Base-by-base conservation (phyloP, 192 early-diverging fungal genomes). In the Phycomyces nitens region DNA sequence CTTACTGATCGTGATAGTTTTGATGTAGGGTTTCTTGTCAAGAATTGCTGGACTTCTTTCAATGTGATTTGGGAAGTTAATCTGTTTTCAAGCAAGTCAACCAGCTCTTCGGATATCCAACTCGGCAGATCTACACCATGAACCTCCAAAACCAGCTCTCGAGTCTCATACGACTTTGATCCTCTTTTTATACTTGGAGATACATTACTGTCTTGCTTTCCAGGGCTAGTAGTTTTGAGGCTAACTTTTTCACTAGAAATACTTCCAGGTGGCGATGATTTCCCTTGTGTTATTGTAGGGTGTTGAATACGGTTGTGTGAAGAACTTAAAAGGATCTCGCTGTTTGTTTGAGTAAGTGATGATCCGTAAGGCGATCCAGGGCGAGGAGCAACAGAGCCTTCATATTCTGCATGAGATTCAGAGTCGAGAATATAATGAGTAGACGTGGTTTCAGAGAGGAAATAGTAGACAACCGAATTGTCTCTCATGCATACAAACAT, bases 401-500 rank as follows among this genome's bases (percentile, higher is more conserved):
- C 53, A 18, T 38, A 26, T 10, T 55, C 60, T 14, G 29, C 39
- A 16, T 50, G 50, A 39, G 34, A 29, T 14, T 62, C 60, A 21
- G 60, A 53, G 34, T 62, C 60, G 22, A 22, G 26, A 10, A 62
- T 3, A 20, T 23, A 26, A 49, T 62, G 60, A 4, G 51, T 38
- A 3, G 51, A 18, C 0, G 52, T 56, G 10, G 41, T 22, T 22
- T 69, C 82, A 0, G 68, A 76, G n/a, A 84, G 38, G 54, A 74
- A 81, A 50, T 71, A 68, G 41, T 86, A 87, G n/a, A 88, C 86
- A 10, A 87, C 77, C 34, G 71, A 72, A 41, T 77, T 75, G 4
- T 78, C 66, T 11, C 77, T 79, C 15, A 83, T 74, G 57, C 83
- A 81, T 0, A 90, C 87, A 61, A 86, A 88, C 86, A 90, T 88